phyloP scores from a whole-genome alignment of 2,329 filamentous ascomycete species.

The Nigrospora osmanthi region DNA sequence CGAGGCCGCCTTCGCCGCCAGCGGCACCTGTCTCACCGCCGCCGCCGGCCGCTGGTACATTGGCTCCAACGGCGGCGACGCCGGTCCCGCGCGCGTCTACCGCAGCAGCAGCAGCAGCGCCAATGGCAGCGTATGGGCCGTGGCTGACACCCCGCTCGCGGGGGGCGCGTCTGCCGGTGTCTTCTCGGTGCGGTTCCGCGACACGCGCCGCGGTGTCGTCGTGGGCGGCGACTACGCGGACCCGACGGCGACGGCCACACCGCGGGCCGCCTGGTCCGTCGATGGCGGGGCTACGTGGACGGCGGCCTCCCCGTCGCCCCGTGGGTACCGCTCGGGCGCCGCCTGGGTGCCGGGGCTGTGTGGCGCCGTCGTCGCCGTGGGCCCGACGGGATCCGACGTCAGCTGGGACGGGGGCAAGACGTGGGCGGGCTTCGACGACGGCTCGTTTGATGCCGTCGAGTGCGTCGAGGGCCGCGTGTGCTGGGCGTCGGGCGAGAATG shows the following conservation, averaged over 20 bases:
- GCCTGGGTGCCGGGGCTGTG: constrained; percentile 18
- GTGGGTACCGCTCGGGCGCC: constrained; percentile 22
- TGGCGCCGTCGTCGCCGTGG: constrained; percentile 19
- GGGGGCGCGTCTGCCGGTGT: constrained; percentile 18
- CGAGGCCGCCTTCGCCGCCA: constrained; percentile 23
- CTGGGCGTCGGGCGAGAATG: constrained; percentile 22
- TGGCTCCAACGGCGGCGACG: constrained; percentile 17
- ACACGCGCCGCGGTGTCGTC: constrained; percentile 16
- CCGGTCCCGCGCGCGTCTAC: constrained; percentile 14
- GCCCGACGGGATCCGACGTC: constrained; percentile 22
- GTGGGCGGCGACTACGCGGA: constrained; percentile 22
- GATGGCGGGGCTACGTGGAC: constrained; percentile 22
- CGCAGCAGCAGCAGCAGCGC: constrained; percentile 10
- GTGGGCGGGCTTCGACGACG: constrained; percentile 19
- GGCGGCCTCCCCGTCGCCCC: constrained; percentile 14
- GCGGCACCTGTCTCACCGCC: constrained; percentile 22
- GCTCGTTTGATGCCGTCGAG: constrained; percentile 22
- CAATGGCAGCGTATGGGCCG: constrained; percentile 16
- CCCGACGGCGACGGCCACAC: constrained; percentile 9
- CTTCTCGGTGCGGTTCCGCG: constrained; percentile 23
- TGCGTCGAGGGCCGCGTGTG: constrained; percentile 17
- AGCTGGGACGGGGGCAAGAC: constrained; percentile 19
- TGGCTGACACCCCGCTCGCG: constrained; percentile 13
- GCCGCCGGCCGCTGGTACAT: constrained; percentile 19
- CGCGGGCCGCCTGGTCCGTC: constrained; percentile 19